phyloP scores from a whole-genome alignment of 192 early-diverging fungal species.

The Linnemannia exigua region DNA sequence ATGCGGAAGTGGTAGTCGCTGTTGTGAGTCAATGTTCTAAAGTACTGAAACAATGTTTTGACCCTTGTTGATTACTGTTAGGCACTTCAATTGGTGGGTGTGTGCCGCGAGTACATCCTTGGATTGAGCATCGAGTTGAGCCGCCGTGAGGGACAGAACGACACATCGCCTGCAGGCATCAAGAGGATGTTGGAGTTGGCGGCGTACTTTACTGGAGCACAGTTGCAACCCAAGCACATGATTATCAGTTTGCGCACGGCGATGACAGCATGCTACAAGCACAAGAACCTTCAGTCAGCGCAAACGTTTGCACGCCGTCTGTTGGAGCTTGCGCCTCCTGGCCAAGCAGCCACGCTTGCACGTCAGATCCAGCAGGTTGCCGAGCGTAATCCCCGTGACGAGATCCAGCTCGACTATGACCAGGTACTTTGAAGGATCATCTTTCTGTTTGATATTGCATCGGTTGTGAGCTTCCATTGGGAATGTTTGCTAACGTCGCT shows the following conservation, averaged over 20 bases:
- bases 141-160: slow-evolving; percentile 74
- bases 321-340: slow-evolving; percentile 90
- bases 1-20: no score
- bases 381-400: slow-evolving; percentile 86
- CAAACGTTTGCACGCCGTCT: slow-evolving; percentile 91
- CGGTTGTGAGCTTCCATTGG: not conserved
- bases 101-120: slow-evolving; percentile 94
- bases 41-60: no score
- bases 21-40: no score
- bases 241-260: slow-evolving; percentile 91
- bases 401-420: slow-evolving; percentile 90
- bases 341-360: slow-evolving; percentile 83
- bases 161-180: slow-evolving; percentile 64
- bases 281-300: slow-evolving; percentile 88
- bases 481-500: not conserved
- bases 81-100: slow-evolving; percentile 78
- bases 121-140: slow-evolving; percentile 88
- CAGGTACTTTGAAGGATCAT: slow-evolving; percentile 52
- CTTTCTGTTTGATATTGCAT: not conserved
- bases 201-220: slow-evolving; percentile 96
- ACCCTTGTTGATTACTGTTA: no score
- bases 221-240: slow-evolving; percentile 90
- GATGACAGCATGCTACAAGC: slow-evolving; percentile 86
- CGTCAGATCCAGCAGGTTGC: slow-evolving; percentile 82
- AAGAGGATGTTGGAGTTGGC: slow-evolving; percentile 91